A percentile compares a stretch with the other conserved stretches of the same genome.
Conservation (phyloP, 306 rosid species). For the Citrullus amarus region DNA sequence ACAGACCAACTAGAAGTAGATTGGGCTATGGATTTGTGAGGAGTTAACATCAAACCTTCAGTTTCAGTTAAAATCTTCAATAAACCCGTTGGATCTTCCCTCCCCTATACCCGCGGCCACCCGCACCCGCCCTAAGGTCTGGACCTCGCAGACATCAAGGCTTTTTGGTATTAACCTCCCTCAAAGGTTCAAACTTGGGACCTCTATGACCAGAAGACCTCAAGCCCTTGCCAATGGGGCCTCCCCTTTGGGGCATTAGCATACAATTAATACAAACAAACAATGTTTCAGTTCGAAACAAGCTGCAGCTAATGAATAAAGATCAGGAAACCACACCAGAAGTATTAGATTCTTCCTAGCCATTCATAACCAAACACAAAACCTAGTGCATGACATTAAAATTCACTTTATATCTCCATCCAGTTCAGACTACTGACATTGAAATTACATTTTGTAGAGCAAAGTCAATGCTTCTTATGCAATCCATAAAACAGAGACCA, state of each 20-base stretch:
- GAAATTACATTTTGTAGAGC: background rate
- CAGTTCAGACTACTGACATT: background rate
- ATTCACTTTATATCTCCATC: background rate
- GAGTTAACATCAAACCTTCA: background rate
- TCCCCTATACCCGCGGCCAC: no score
- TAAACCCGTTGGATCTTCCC: no score
- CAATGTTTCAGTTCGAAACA: background rate
- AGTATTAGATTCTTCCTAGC: background rate
- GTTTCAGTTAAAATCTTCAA: background rate
- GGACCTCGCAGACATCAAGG: no score
- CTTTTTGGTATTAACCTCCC: no score
- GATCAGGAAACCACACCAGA: background rate
- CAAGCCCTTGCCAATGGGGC: no score
- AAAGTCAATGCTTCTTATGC: background rate
- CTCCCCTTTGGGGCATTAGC: no score
- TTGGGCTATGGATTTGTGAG: background rate
- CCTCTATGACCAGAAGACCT: no score
- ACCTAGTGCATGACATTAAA: background rate
- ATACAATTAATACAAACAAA: background rate
- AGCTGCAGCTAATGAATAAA: background rate
- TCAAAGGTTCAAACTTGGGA: no score
- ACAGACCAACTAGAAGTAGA: background rate
- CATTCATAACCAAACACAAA: background rate
- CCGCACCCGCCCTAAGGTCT: no score
- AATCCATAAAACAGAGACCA: background rate